phyloP scores from a whole-genome alignment of 2,329 filamentous ascomycete genomes.

The Aspergillus sp. region DNA sequence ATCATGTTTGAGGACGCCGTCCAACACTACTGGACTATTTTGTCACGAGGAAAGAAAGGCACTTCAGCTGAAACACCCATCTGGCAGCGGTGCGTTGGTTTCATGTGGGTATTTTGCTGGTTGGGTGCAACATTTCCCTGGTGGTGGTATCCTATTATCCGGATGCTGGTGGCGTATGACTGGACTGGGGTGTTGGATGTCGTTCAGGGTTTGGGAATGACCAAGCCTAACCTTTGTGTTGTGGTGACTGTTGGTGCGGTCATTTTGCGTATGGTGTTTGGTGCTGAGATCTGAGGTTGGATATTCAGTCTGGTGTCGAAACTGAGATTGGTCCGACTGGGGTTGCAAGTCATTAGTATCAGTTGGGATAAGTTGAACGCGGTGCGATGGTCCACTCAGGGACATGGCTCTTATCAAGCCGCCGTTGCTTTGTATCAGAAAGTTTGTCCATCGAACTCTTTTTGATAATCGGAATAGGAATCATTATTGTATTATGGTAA shows the following conservation, averaged over 20 bases:
- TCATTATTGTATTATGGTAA: not conserved
- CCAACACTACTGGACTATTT: slow-evolving; percentile 21
- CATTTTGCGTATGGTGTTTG: not conserved
- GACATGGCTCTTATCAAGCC: too few relatives aligned
- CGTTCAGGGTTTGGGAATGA: not conserved
- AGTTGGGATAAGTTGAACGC: not conserved
- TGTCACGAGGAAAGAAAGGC: not conserved
- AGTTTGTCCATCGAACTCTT: too few relatives aligned
- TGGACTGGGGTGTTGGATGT: not conserved
- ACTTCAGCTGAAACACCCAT: not conserved
- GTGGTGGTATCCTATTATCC: slow-evolving; percentile 6
- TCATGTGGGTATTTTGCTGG: slow-evolving; percentile 2
- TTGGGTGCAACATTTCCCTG: not conserved
- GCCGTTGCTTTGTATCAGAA: too few relatives aligned
- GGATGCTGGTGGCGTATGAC: not conserved
- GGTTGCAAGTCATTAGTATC: not conserved
- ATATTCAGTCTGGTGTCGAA: too few relatives aligned
- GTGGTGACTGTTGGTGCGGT: not conserved
- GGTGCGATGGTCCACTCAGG: too few relatives aligned
- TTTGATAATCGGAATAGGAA: not conserved
- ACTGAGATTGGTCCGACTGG: not conserved
- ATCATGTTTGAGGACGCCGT: slow-evolving; percentile 35
- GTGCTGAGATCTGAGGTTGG: not conserved
- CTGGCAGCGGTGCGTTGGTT: slow-evolving; percentile 7
- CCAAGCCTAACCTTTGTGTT: not conserved